Conservation (phyloP, 78 protist species). For the Pirum gemmata region DNA sequence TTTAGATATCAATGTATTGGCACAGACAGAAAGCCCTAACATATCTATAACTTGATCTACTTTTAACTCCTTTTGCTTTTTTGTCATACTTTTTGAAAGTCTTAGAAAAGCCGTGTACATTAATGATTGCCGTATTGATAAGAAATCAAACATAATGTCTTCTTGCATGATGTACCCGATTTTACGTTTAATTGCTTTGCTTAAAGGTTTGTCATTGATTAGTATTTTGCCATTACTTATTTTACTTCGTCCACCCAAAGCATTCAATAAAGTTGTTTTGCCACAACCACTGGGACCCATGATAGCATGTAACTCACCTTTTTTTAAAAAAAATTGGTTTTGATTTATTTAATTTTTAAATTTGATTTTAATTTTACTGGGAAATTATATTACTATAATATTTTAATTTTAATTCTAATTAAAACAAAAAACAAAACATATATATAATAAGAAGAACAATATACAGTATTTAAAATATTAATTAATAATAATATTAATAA, state of each 20-base stretch:
- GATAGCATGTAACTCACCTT: too few species aligned
- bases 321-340: too few species aligned
- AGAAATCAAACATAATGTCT: not conserved
- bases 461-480: too few species aligned
- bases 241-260: constrained; percentile 29
- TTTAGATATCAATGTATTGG: not conserved
- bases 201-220: constrained; percentile 7
- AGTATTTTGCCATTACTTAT: constrained; percentile 4
- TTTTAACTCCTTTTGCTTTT: not conserved
- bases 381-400: too few species aligned
- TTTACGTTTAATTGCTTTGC: constrained; percentile 37
- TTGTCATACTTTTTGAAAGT: not conserved
- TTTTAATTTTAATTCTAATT: too few species aligned
- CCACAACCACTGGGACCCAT: too few species aligned
- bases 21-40: not conserved
- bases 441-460: too few species aligned
- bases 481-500: too few species aligned
- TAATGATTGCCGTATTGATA: not conserved
- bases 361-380: too few species aligned
- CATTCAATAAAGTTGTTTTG: too few species aligned
- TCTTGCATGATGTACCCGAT: constrained; percentile 1
- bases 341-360: too few species aligned
- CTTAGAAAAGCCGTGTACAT: not conserved
- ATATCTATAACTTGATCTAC: not conserved
- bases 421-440: too few species aligned